These are phyloP conservation scores for Apiotrichum domesticum DNA, from an alignment of 1,284 basidiomycete genomes.

Conservation along the genomic window DNA sequence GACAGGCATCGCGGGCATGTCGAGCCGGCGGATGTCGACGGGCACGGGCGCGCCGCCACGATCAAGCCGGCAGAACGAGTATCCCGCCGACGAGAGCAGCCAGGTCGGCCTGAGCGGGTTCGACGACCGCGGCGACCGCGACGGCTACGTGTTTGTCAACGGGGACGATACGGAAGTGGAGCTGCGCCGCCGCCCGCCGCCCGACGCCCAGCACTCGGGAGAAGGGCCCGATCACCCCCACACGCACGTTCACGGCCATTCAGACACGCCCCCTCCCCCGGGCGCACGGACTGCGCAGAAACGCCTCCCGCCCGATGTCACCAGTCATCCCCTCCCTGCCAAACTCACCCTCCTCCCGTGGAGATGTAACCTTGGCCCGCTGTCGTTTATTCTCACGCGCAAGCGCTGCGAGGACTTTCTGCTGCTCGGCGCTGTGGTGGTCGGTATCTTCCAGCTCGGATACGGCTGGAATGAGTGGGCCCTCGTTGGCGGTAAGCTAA, in stretches of 20 bases:
- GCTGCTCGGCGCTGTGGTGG: slow-evolving; percentile 29
- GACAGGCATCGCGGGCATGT: background rate
- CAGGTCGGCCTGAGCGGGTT: slow-evolving; percentile 19
- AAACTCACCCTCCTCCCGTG: slow-evolving; percentile 25
- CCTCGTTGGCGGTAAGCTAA: slow-evolving; percentile 35
- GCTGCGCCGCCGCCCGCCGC: slow-evolving; percentile 5
- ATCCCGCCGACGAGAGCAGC: background rate
- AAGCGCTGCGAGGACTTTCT: slow-evolving; percentile 35
- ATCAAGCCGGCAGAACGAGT: too few species aligned
- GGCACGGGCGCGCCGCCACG: too few species aligned
- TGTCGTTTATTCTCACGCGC: slow-evolving; percentile 27
- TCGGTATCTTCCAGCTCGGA: slow-evolving; percentile 30
- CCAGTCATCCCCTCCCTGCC: slow-evolving; percentile 16
- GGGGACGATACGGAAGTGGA: slow-evolving; percentile 10
- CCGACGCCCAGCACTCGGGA: background rate
- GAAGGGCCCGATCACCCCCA: too few species aligned
- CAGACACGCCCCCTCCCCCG: background rate
- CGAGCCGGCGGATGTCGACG: background rate
- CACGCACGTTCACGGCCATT: background rate
- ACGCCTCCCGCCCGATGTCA: slow-evolving; percentile 9
- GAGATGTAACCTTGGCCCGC: background rate
- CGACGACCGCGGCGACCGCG: slow-evolving; percentile 19
- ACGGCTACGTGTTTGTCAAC: slow-evolving; percentile 21
- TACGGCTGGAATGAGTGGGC: slow-evolving; percentile 36
- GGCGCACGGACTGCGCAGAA: background rate